phyloP scores from a whole-genome alignment of 1,139 yeast species.

The Pichia sp. region DNA sequence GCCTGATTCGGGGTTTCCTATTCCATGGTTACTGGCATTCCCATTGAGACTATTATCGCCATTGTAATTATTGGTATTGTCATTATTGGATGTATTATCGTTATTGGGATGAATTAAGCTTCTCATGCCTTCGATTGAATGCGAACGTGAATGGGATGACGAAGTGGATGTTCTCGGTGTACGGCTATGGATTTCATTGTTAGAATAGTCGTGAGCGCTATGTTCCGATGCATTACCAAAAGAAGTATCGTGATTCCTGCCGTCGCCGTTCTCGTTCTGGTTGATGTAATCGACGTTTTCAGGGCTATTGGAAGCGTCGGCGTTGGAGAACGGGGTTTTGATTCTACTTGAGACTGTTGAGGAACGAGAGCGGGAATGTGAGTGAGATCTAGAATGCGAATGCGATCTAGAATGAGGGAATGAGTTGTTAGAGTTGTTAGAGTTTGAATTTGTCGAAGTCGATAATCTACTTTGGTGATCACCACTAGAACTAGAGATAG shows the following conservation, averaged over 20 bases:
- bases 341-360: slow-evolving; percentile 5
- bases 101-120: not conserved
- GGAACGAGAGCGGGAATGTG: not conserved
- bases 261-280: not conserved
- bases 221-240: not conserved
- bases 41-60: not conserved
- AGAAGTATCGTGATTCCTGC: not conserved
- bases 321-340: slow-evolving; percentile 3
- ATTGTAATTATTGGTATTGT: not conserved
- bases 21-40: not conserved
- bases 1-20: not conserved
- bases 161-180: not conserved
- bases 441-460: slow-evolving; percentile 3
- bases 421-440: not conserved
- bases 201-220: not conserved
- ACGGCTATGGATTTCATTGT: not conserved
- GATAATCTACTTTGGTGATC: not conserved
- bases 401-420: not conserved
- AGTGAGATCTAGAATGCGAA: slow-evolving; percentile 1
- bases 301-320: not conserved
- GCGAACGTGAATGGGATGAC: not conserved
- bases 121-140: not conserved
- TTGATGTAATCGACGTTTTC: not conserved
- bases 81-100: not conserved
- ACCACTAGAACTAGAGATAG: not conserved